Evolutionary conservation across 768 basidiomycete genomes (phyloP), one percentile per base, ranked within the genome.

Genomic region (Clavulina sp.): DNA sequence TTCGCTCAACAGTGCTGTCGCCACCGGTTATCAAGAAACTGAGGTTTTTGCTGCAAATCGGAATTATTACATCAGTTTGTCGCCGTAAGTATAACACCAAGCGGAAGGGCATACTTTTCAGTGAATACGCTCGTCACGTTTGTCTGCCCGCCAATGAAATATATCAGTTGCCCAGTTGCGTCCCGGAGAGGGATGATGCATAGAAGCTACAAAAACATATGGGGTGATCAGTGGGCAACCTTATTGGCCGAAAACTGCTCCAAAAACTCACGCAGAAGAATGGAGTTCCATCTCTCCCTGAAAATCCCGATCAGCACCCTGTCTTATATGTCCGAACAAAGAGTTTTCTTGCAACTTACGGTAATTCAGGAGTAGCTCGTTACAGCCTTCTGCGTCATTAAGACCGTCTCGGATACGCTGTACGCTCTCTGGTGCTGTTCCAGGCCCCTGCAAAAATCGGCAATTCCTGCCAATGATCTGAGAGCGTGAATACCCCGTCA

Each of bases 391-490:
- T 7, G 7, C 16, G 6, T 28, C 28, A 28, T 33, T 29, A 30
- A 49, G 24, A 30, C 7, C 48, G 16, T 49, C 28, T 16, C 48
- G 48, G 16, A 49, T 33, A 7, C 48, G 24, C 28, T 49, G 48
- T 13, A 49, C 48, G 13, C 26, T 30, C 16, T 49, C 48, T 7
- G 7, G 48, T 16, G 48, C 6, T 16, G 48, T 49, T 7, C 48
- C 48, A 13, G 48, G 48, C 16, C 48, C 48, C 32, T 49, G 48
- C 24, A 49, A 16, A 30, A 49, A 49, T 7, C 48, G 24, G 32
- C 48, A 49, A 30, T 33, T 49, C 7, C 48, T 23, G 29, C 48
- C 48, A 26, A 49, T 16, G 32, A 49, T 49, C 48, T 49, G 48
- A 33, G 9, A 13, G 13, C 48, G 48, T 9, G 48, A 28, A 28